A percentile compares a stretch with the other conserved stretches of the same genome.
Conservation (phyloP, 202 grass and related monocot genomes). For the Bolboschoenoplectus hybrid region DNA sequence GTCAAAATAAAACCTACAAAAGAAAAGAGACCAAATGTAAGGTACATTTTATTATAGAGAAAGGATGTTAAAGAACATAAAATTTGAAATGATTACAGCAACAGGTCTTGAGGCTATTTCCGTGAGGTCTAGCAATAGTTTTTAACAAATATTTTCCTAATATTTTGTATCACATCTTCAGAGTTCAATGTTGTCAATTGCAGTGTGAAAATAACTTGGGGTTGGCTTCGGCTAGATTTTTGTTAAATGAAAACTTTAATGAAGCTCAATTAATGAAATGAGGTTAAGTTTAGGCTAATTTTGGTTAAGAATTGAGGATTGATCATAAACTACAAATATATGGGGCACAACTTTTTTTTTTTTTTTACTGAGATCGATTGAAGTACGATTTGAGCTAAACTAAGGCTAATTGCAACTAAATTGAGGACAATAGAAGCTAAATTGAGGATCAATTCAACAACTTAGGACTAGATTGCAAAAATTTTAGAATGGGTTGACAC, state of each 20-base stretch:
- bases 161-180: neutral
- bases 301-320: constrained; percentile 22
- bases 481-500: neutral
- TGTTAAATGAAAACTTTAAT: neutral
- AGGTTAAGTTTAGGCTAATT: neutral
- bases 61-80: neutral
- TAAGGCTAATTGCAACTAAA: neutral
- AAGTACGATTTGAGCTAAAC: neutral
- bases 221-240: neutral
- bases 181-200: constrained; percentile 7
- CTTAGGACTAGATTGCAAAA: neutral
- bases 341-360: neutral
- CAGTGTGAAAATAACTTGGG: neutral
- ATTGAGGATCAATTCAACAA: constrained; percentile 13
- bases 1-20: constrained; percentile 96
- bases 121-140: neutral
- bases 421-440: neutral
- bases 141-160: neutral
- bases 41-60: neutral
- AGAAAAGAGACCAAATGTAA: constrained; percentile 30
- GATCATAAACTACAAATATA: constrained; percentile 3
- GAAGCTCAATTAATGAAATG: neutral
- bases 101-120: neutral
- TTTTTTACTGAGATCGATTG: neutral
- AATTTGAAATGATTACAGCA: constrained; percentile 11